phyloP scores from a whole-genome alignment of 108 stramenopile genomes.

The Fragilariopsis cylindrus region DNA sequence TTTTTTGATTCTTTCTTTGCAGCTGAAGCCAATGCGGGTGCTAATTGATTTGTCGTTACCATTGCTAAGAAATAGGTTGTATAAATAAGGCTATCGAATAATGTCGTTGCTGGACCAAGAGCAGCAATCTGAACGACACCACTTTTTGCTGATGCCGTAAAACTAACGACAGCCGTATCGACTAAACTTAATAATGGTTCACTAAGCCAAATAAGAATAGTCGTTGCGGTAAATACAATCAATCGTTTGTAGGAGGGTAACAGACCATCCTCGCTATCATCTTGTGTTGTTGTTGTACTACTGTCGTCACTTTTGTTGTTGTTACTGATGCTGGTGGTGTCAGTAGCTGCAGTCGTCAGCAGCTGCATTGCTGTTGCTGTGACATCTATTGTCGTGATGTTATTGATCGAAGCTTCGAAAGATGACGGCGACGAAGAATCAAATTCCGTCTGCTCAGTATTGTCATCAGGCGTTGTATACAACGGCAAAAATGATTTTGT shows the following conservation, averaged over 20 bases:
- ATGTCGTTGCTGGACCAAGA: conserved; percentile 91
- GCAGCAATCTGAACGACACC: conserved; percentile 82
- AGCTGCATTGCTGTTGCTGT: too few species aligned
- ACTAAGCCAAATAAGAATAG: conserved; percentile 84
- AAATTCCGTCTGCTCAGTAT: too few species aligned
- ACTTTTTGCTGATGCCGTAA: conserved; percentile 28
- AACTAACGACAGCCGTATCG: conserved; percentile 90
- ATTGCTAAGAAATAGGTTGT: conserved; percentile 87
- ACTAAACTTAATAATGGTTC: conserved; percentile 92
- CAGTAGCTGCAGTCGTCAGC: too few species aligned
- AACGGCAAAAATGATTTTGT: too few species aligned
- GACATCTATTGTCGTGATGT: too few species aligned
- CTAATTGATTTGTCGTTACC: conserved; percentile 90
- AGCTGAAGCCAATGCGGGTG: conserved; percentile 66
- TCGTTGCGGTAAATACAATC: conserved; percentile 65
- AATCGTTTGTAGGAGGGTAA: conserved; percentile 67
- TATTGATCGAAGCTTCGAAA: too few species aligned
- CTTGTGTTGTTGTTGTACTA: too few species aligned
- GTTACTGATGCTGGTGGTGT: too few species aligned
- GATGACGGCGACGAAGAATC: too few species aligned
- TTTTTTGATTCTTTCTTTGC: conserved; percentile 7
- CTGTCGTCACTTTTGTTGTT: too few species aligned
- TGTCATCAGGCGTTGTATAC: too few species aligned
- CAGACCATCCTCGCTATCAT: background rate
- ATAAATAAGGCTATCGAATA: conserved; percentile 85